Base-by-base conservation (phyloP, 2,329 filamentous ascomycete species). In the Diplodia mutila region DNA sequence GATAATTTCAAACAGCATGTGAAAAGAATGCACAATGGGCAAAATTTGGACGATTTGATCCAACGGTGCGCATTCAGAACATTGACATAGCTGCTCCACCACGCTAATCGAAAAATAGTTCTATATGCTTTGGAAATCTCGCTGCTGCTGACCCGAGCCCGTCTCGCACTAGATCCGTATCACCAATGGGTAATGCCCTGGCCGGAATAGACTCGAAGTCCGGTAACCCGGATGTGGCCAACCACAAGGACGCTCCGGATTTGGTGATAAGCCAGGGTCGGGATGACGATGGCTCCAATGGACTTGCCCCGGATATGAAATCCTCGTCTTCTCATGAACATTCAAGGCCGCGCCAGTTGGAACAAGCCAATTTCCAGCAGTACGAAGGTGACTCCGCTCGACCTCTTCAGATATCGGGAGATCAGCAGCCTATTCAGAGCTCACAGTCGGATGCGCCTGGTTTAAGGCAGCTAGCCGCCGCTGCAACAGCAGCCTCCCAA, bases 1-100 rank as follows among this genome's bases (percentile, higher is more conserved):
- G 94, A 97, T 77, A 97, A 97, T 74, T 97, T 97, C 77, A 89
- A 89, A 69, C 88, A 90, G 42, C 94, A 97, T 75, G 84, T 97
- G 54, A 83, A 81, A 61, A 86, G 90, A 12, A 87, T 92, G 73
- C 93, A 97, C 75, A 69, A 74, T 1, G 75, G 83, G 4, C 78
- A 83, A 49, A 76, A 84, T 67, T 71, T 78, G 0, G 74, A 81
- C 0, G 74, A 79, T 1, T 75, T 88, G 7, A 79, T 87, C 61
- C 77, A 77, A 71, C 78, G 73, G 86, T 87, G 79, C 32, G 69
- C 42, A 53, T 37, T 23, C 18, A 8, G 12, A 18, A 25, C 21
- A 6, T 27, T 5, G 42, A 21, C 37, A 37, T 11, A 9, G 12
- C 18, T 51, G 14, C 21, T n/a, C 9, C 25, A 9, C 46, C 11